Conservation (phyloP, 2,329 filamentous ascomycete genomes). For the Colletotrichum tropicale region DNA sequence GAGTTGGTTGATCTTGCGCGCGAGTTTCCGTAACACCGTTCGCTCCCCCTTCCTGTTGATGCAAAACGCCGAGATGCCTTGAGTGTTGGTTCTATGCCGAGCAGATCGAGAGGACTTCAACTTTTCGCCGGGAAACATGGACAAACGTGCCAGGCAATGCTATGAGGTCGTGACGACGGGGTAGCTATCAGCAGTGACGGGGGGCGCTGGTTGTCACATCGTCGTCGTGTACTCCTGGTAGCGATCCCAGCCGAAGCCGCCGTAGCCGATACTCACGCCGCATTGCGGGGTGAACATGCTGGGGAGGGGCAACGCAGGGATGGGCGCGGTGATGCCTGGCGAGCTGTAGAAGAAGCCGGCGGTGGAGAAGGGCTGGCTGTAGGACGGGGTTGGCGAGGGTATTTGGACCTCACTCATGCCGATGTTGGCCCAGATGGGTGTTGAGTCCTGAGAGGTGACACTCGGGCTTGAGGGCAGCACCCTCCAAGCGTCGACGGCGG, state of each 20-base stretch:
- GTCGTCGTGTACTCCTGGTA: conserved; percentile 85
- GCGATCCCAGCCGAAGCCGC: conserved; percentile 84
- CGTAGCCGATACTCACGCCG: conserved; percentile 77
- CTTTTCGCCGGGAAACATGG: conserved; percentile 36
- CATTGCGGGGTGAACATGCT: conserved; percentile 88
- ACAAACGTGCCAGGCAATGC: conserved; percentile 33
- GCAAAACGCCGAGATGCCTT: conserved; percentile 48
- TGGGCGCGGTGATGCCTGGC: conserved; percentile 74
- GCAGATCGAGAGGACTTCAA: conserved; percentile 23
- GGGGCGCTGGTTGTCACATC: conserved; percentile 74
- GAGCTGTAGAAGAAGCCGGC: conserved; percentile 81
- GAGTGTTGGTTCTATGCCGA: conserved; percentile 32
- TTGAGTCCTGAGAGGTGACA: conserved; percentile 74
- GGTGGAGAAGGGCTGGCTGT: conserved; percentile 78
- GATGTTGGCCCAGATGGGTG: conserved; percentile 81
- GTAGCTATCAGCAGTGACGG: conserved; percentile 49
- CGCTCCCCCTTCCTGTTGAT: conserved; percentile 35
- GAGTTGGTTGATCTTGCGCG: conserved; percentile 41
- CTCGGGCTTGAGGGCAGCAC: conserved; percentile 88
- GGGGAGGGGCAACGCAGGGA: conserved; percentile 80
- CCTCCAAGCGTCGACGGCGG: conserved; percentile 85
- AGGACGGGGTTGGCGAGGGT: conserved; percentile 80
- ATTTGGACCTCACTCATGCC: conserved; percentile 75
- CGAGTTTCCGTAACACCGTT: conserved; percentile 42
- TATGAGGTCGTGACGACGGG: conserved; percentile 53